Conservation (phyloP, 148 eudicot genomes). For the Rhododendron mucronatum region DNA sequence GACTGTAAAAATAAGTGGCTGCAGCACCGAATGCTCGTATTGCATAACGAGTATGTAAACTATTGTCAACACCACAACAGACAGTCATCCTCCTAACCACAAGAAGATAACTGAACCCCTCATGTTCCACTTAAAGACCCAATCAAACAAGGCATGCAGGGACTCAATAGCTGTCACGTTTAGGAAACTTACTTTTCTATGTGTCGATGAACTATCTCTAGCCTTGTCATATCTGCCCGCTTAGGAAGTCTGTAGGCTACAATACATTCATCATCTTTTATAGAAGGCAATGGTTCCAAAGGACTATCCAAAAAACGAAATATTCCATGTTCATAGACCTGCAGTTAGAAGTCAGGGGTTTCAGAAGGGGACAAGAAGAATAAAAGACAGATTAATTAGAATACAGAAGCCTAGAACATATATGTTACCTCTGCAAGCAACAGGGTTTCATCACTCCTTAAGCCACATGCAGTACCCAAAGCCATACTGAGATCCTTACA, state of each 20-base stretch:
- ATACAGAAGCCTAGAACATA: background rate
- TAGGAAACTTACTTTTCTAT: conserved; percentile 52
- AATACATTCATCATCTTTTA: conserved; percentile 84
- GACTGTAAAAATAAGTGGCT: background rate
- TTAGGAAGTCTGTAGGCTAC: conserved; percentile 81
- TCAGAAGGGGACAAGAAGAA: conserved; percentile 5
- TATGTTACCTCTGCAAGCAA: conserved; percentile 90
- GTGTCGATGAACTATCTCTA: conserved; percentile 75
- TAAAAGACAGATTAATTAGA: conserved; percentile 1
- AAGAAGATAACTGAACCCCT: background rate
- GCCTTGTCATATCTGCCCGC: conserved; percentile 41
- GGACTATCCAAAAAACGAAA: conserved; percentile 61
- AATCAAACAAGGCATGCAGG: background rate
- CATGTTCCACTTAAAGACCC: background rate
- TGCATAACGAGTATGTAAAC: background rate
- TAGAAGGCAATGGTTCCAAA: conserved; percentile 53
- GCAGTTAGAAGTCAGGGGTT: conserved; percentile 15
- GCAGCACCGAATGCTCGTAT: background rate
- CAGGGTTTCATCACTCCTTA: conserved; percentile 70
- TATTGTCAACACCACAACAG: background rate
- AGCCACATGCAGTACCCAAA: conserved; percentile 61
- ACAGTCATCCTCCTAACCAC: background rate
- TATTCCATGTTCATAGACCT: conserved; percentile 76
- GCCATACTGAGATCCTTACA: conserved; percentile 80
- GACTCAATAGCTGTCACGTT: background rate